Evolutionary conservation across 2,329 filamentous ascomycete genomes (phyloP).

Genomic region (Orbilia quercus): DNA sequence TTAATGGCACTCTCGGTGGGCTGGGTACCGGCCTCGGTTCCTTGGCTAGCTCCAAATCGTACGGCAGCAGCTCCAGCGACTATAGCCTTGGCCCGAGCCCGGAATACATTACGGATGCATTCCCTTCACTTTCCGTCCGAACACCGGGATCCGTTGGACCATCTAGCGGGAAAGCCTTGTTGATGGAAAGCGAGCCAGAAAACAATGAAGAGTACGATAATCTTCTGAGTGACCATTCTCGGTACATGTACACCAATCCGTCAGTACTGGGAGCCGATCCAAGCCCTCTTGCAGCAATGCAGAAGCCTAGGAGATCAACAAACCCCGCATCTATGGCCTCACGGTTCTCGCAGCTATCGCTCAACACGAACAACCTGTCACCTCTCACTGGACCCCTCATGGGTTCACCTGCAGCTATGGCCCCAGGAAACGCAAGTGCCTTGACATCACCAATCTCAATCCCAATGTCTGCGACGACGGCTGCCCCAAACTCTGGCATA

Average conservation of each 20-base stretch:
- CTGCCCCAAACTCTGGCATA: slow-evolving; percentile 28
- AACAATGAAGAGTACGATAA: slow-evolving; percentile 53
- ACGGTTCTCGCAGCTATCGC: slow-evolving; percentile 49
- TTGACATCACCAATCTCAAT: slow-evolving; percentile 53
- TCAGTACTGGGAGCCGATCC: slow-evolving; percentile 27
- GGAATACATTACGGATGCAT: slow-evolving; percentile 52
- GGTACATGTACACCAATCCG: slow-evolving; percentile 52
- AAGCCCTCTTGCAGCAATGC: slow-evolving; percentile 33
- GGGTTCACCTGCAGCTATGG: slow-evolving; percentile 49
- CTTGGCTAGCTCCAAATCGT: slow-evolving; percentile 43
- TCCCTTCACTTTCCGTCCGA: slow-evolving; percentile 35
- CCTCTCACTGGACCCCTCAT: slow-evolving; percentile 42
- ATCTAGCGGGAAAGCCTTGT: slow-evolving; percentile 52
- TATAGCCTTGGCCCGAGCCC: slow-evolving; percentile 51
- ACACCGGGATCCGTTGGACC: slow-evolving; percentile 38
- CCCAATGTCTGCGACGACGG: slow-evolving; percentile 43
- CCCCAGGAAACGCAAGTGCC: slow-evolving; percentile 43
- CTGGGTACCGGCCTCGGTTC: slow-evolving; percentile 41
- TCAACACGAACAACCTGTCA: slow-evolving; percentile 55
- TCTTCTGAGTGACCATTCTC: slow-evolving; percentile 48
- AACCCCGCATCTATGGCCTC: slow-evolving; percentile 49
- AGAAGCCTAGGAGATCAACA: slow-evolving; percentile 49
- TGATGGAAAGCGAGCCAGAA: slow-evolving; percentile 56
- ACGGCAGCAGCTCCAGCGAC: slow-evolving; percentile 49
- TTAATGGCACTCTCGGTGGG: slow-evolving; percentile 38